Percentiles rank a stretch among this genome's conserved stretches.
Conservation (phyloP, 2,329 filamentous ascomycete species). For the Hypoxylon sp. region DNA sequence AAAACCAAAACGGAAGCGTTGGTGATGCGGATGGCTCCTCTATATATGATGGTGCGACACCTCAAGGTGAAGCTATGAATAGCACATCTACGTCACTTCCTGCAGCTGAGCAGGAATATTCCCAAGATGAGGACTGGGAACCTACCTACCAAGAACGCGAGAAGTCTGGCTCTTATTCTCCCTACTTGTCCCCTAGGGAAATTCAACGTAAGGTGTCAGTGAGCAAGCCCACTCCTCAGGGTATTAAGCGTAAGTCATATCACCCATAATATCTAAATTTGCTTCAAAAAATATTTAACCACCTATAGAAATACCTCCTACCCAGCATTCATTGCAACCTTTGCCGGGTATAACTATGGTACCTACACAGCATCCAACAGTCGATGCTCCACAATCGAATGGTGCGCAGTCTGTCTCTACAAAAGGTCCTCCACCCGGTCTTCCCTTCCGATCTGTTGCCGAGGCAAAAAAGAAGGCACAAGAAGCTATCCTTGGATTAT, state of each 20-base stretch:
- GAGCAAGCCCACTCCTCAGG: constrained; percentile 42
- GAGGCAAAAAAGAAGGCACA: constrained; percentile 73
- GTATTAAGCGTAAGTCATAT: constrained; percentile 47
- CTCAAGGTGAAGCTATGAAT: constrained; percentile 46
- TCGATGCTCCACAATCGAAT: constrained; percentile 12
- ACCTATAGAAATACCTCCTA: constrained; percentile 20
- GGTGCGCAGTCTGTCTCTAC: constrained; percentile 3
- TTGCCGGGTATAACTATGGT: constrained; percentile 30
- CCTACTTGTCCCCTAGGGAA: constrained; percentile 66
- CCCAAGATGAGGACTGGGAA: constrained; percentile 50
- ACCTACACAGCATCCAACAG: constrained; percentile 6
- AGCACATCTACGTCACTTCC: constrained; percentile 46
- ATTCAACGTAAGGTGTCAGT: constrained; percentile 54
- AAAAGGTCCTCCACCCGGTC: neutral
- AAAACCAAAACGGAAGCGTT: constrained; percentile 47
- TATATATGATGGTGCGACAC: constrained; percentile 53
- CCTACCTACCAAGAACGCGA: constrained; percentile 57
- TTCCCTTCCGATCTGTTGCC: constrained; percentile 52
- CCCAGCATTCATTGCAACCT: constrained; percentile 21
- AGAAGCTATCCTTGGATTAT: constrained; percentile 76
- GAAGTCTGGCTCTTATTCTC: constrained; percentile 68
- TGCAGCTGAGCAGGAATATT: constrained; percentile 47
- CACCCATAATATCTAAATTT: constrained; percentile 9
- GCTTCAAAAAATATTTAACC: constrained; percentile 25
- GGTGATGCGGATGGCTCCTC: constrained; percentile 55